Evolutionary conservation across 306 rosid species (phyloP).

Genomic region (Sechiopsis laciniata): DNA sequence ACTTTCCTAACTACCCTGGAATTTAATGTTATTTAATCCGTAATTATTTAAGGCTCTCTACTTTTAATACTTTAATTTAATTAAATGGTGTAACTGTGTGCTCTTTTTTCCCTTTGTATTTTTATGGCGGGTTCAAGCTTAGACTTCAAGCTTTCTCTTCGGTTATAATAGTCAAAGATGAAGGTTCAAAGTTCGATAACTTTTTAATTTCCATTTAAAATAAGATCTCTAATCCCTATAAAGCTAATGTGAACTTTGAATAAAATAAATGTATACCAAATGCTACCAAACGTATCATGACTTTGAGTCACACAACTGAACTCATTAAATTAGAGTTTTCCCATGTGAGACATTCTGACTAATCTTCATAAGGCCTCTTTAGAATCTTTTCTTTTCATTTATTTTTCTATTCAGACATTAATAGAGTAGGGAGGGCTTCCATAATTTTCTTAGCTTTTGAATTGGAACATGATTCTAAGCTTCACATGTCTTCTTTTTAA

Average conservation of each 20-base stretch:
- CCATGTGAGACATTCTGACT: constrained; percentile 12
- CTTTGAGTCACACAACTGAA: constrained; percentile 4
- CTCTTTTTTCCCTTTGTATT: background rate
- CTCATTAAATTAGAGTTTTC: constrained; percentile 5
- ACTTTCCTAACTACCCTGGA: no score
- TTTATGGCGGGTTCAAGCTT: background rate
- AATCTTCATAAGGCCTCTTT: background rate
- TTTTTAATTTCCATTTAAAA: background rate
- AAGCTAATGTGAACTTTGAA: background rate
- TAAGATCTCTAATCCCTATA: constrained; percentile 9
- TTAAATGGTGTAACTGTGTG: background rate
- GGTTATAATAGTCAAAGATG: background rate
- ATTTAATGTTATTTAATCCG: no score
- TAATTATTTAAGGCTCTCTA: no score
- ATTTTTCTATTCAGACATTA: background rate
- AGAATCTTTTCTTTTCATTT: constrained; percentile 14
- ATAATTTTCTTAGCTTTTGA: background rate
- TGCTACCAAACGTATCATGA: constrained; percentile 8
- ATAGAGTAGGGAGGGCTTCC: background rate
- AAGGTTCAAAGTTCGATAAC: background rate
- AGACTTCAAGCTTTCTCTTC: background rate
- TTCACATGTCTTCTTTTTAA: background rate
- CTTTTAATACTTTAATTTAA: background rate
- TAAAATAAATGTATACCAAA: background rate
- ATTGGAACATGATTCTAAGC: background rate